Percentiles rank a stretch among this genome's conserved stretches.
phyloP scores from a whole-genome alignment of 129 eudicot species.

The Smallanthus sonchifolius region DNA sequence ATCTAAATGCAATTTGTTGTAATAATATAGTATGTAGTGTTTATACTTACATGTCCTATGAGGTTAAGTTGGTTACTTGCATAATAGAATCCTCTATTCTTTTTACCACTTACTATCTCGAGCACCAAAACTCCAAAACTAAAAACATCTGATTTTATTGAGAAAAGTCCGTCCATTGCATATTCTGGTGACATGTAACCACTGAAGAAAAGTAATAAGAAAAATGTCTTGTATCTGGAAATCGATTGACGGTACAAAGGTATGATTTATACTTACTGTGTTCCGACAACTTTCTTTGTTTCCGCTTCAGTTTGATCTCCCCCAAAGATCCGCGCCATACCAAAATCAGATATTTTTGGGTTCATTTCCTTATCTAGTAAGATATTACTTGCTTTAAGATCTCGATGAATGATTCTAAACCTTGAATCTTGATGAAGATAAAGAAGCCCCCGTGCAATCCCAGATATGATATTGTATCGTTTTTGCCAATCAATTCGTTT shows the following conservation, averaged over 20 bases:
- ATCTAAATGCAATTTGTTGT: too few relatives aligned
- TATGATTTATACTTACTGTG: constrained; percentile 52
- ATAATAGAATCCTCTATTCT: constrained; percentile 62
- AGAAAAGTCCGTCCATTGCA: constrained; percentile 79
- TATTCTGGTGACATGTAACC: constrained; percentile 91
- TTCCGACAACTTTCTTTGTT: constrained; percentile 73
- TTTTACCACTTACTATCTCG: constrained; percentile 58
- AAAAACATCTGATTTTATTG: constrained; percentile 73
- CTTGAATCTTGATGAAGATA: constrained; percentile 90
- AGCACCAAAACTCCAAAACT: constrained; percentile 72
- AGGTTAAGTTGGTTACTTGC: constrained; percentile 63
- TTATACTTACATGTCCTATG: constrained; percentile 72
- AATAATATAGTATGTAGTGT: not conserved
- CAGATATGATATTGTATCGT: constrained; percentile 60
- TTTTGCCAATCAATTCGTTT: constrained; percentile 49
- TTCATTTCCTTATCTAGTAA: constrained; percentile 67
- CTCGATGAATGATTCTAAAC: constrained; percentile 75
- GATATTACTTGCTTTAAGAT: constrained; percentile 81
- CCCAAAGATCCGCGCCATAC: constrained; percentile 83
- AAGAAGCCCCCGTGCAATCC: constrained; percentile 78
- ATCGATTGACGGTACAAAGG: not conserved
- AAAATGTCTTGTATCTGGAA: not conserved
- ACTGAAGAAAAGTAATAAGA: constrained; percentile 28
- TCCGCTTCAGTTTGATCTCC: constrained; percentile 68
- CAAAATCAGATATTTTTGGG: constrained; percentile 88